Conservation (phyloP, 495 filamentous ascomycete species). For the Massariosphaeria phaeospora region DNA sequence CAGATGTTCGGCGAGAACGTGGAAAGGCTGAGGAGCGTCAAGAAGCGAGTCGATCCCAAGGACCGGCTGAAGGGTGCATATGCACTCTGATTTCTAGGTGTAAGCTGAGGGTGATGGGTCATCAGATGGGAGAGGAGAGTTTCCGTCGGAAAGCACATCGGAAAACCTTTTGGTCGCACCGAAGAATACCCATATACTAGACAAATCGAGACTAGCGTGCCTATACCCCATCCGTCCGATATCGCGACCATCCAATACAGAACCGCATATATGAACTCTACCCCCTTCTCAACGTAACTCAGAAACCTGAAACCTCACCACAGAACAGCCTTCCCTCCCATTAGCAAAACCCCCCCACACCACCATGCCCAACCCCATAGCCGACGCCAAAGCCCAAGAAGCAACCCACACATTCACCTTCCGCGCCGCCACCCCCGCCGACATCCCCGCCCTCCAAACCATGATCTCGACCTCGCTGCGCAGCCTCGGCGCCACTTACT, state of each 20-base stretch:
- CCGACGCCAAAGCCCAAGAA: slow-evolving; percentile 18
- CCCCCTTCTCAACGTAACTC: background rate
- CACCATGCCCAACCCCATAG: slow-evolving; percentile 13
- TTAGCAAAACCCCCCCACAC: background rate
- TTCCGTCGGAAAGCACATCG: slow-evolving; percentile 12
- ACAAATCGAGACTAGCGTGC: background rate
- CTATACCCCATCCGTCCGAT: slow-evolving; percentile 17
- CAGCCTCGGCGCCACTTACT: slow-evolving; percentile 5
- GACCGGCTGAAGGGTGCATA: slow-evolving; percentile 20
- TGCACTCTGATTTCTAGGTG: slow-evolving; percentile 1
- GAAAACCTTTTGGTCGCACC: background rate
- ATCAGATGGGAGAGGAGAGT: background rate
- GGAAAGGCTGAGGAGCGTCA: slow-evolving; percentile 30
- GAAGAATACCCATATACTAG: no score
- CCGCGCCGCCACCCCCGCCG: slow-evolving; percentile 8
- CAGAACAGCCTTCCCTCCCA: background rate
- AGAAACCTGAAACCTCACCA: background rate
- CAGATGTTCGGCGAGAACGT: slow-evolving; percentile 37
- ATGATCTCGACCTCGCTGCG: slow-evolving; percentile 24
- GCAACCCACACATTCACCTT: slow-evolving; percentile 18
- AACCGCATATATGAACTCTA: background rate
- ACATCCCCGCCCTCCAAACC: slow-evolving; percentile 21
- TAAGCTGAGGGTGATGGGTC: background rate
- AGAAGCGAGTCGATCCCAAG: slow-evolving; percentile 33
- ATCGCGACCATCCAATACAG: slow-evolving; percentile 5